These are phyloP conservation scores for Crithidia thermophila DNA, from an alignment of 208 protist genomes.

Conservation along the genomic window DNA sequence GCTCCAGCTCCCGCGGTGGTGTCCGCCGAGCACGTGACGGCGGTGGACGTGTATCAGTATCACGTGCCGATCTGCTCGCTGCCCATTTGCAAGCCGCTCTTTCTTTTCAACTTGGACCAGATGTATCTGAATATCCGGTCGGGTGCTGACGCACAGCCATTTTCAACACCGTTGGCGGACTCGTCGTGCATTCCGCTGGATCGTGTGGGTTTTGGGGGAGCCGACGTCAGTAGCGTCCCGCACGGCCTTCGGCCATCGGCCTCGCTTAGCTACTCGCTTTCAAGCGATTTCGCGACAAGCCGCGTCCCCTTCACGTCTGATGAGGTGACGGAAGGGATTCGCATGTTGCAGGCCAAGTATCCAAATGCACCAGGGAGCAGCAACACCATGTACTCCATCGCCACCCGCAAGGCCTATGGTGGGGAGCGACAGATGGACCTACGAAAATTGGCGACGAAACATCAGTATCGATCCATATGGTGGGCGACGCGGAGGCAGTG, in stretches of 20 bases:
- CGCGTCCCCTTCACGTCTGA: no score
- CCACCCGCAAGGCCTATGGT: slow-evolving; percentile 25
- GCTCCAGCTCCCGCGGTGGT: not conserved
- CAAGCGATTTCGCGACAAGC: no score
- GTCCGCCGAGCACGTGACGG: not conserved
- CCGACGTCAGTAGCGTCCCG: no score
- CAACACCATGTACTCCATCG: slow-evolving; percentile 19
- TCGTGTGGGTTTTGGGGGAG: no score
- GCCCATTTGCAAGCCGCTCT: slow-evolving; percentile 27
- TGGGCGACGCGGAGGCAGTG: slow-evolving; percentile 66
- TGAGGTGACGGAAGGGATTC: no score
- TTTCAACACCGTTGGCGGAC: no score
- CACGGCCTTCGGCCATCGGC: no score
- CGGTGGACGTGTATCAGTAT: slow-evolving; percentile 14
- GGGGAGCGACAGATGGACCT: slow-evolving; percentile 18
- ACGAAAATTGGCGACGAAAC: slow-evolving; percentile 9
- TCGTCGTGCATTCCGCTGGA: no score
- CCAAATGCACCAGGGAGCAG: no score
- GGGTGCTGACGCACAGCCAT: not conserved
- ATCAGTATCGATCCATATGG: slow-evolving; percentile 57
- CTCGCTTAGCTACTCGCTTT: no score
- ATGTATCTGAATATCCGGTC: slow-evolving; percentile 23
- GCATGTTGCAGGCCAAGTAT: no score
- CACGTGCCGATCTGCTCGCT: slow-evolving; percentile 46
- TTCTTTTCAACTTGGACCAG: slow-evolving; percentile 58